phyloP scores from a whole-genome alignment of 2,329 filamentous ascomycete species.

The Colletotrichum neosansevieriae region DNA sequence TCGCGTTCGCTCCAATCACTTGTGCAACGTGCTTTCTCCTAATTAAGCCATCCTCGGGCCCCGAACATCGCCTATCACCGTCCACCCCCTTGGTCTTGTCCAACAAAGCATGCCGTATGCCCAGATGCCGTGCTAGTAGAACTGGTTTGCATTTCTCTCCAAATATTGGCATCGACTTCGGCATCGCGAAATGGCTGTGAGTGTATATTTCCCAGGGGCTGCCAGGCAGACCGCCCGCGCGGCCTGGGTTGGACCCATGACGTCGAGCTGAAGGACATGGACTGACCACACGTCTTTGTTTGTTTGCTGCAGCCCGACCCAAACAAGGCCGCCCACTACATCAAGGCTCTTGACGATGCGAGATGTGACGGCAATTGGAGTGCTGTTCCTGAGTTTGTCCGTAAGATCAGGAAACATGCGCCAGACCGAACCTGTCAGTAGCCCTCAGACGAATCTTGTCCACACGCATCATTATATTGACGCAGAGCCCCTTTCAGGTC shows the following conservation, averaged over 20 bases:
- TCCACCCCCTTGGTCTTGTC: constrained; percentile 15
- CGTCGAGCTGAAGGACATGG: constrained; percentile 30
- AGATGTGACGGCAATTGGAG: constrained; percentile 91
- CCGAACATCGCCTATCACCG: constrained; percentile 35
- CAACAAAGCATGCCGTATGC: constrained; percentile 28
- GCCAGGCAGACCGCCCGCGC: background rate
- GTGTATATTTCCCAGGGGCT: constrained; percentile 38
- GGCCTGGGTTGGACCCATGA: constrained; percentile 28
- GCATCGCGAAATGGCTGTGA: constrained; percentile 52
- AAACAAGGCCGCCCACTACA: constrained; percentile 85
- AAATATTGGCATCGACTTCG: constrained; percentile 10
- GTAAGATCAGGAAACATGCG: constrained; percentile 95
- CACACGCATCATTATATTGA: constrained; percentile 30
- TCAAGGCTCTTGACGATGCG: constrained; percentile 84
- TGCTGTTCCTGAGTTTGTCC: constrained; percentile 86
- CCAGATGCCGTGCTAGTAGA: constrained; percentile 36
- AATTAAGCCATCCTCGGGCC: constrained; percentile 31
- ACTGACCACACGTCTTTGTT: constrained; percentile 30
- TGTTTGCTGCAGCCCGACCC: constrained; percentile 39
- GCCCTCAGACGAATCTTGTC: constrained; percentile 26
- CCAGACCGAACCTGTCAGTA: constrained; percentile 83
- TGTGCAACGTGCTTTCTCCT: constrained; percentile 38
- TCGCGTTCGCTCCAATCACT: constrained; percentile 34
- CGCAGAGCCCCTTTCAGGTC: constrained; percentile 60
- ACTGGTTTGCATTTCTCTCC: constrained; percentile 26